Evolutionary conservation across 495 filamentous ascomycete genomes (phyloP), one percentile per base, ranked within the genome.

Genomic region (Jackrogersella minutella): DNA sequence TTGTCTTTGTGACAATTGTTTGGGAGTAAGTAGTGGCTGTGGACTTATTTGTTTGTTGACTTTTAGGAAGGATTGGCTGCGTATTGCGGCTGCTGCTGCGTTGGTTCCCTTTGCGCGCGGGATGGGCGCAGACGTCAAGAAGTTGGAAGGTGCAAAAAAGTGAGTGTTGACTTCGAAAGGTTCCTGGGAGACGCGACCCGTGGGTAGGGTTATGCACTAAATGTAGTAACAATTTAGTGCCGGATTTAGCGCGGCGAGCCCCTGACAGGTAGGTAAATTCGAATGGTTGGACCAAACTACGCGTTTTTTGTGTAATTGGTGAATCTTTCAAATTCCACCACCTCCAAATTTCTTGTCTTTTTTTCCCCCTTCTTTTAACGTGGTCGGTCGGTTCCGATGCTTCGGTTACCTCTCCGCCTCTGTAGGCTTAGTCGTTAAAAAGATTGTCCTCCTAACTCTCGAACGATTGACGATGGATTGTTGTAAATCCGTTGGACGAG

Each of bases 1-100:
- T 62, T 64, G 36, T 64, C 58, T 68, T 70, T 60, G 69, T 68
- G 71, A 74, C 71, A 34, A 56, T n/a, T n/a, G 58, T 46, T 62
- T 37, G 30, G 53, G 43, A 31, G 37, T 59, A 39, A 60, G 55
- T 58, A 49, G 60, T 55, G 37, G 52, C 30, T 57, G 43, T 41
- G 40, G 30, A 51, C 31, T 57, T 17, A 30, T 26, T 57, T 68
- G 55, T 69, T 66, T 59, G 68, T 70, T 62, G 58, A 60, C 54
- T 54, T 44, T 41, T 3, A 30, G 16, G 56, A 57, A 68, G 34
- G 41, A 68, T 51, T 49, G 49, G 33, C 21, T 64, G 57, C 43
- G 54, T 69, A 40, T 66, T 22, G 49, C 11, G 13, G 26, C 10
- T 72, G 43, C 17, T 72, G 43, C 24, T 60, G 33, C 34, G 57